A percentile compares a stretch with the other conserved stretches of the same genome.
These are phyloP conservation scores for Chaetomium sp. DNA, from an alignment of 2,329 filamentous ascomycete genomes.

Conservation along the genomic window DNA sequence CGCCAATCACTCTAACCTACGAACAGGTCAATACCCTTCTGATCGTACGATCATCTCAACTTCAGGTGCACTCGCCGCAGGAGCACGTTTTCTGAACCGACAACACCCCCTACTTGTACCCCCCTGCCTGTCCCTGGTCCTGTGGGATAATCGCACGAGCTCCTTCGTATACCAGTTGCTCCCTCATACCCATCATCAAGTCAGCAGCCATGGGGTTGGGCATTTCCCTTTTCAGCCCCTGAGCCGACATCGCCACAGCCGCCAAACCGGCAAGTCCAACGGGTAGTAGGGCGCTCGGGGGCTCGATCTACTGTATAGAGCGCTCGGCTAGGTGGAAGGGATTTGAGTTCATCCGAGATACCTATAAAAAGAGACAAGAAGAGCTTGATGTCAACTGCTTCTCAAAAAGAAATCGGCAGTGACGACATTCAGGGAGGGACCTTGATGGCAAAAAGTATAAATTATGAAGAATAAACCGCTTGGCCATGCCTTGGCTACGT, in stretches of 20 bases:
- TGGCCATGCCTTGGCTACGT: background rate
- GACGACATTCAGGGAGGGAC: too few species aligned
- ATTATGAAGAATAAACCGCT: background rate
- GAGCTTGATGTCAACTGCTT: too few species aligned
- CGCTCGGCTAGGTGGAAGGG: too few species aligned
- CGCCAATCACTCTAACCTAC: background rate
- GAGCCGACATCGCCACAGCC: too few species aligned
- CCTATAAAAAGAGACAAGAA: too few species aligned
- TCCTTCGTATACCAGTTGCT: background rate
- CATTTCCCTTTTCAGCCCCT: too few species aligned
- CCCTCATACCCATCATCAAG: background rate
- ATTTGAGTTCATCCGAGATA: too few species aligned
- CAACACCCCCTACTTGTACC: background rate
- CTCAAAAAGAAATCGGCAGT: too few species aligned
- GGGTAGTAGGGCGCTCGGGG: too few species aligned
- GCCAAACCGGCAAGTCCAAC: too few species aligned
- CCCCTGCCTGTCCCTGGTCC: background rate
- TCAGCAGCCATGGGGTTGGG: background rate
- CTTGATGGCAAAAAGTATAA: background rate
- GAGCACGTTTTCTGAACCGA: background rate
- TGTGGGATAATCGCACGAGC: conserved; percentile 3
- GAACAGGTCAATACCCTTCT: background rate
- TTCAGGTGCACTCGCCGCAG: background rate
- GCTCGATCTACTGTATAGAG: too few species aligned
- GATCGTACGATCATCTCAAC: background rate